Evolutionary conservation across 176 grass and related monocot genomes (phyloP).

Genomic region (Hordeum vulgare): DNA sequence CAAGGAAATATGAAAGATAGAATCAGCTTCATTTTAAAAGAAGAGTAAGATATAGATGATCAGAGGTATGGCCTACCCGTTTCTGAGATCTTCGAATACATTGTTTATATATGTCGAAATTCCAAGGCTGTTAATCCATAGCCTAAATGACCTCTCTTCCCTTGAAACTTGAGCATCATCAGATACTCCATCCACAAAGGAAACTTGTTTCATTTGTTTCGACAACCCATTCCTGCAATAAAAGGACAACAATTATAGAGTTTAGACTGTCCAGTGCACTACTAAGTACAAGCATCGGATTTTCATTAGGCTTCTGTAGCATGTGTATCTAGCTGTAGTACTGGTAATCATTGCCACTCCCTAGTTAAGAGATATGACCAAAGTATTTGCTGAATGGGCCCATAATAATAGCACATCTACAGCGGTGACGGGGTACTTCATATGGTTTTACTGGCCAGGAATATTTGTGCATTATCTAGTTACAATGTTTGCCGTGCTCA

Average conservation of each 20-base stretch:
- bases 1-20: slow-evolving; percentile 10
- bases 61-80: slow-evolving; percentile 53
- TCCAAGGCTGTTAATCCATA: slow-evolving; percentile 98
- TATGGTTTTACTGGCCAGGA: background rate
- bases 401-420: background rate
- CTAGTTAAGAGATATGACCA: background rate
- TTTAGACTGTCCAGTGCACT: slow-evolving; percentile 3
- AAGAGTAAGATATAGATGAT: slow-evolving; percentile 2
- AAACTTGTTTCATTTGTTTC: slow-evolving; percentile 79
- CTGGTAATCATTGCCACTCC: background rate
- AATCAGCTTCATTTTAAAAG: background rate
- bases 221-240: slow-evolving; percentile 88
- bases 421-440: background rate
- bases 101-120: slow-evolving; percentile 92
- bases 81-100: slow-evolving; percentile 98
- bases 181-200: slow-evolving; percentile 67
- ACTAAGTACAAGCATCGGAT: background rate
- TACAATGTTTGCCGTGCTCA: no score
- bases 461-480: no score
- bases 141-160: slow-evolving; percentile 83
- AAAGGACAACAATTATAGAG: background rate
- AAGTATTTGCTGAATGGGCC: background rate
- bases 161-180: slow-evolving; percentile 89
- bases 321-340: background rate
- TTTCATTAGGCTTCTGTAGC: background rate